Evolutionary conservation across 768 basidiomycete genomes (phyloP).

Genomic region (Leccinum barrowsii): DNA sequence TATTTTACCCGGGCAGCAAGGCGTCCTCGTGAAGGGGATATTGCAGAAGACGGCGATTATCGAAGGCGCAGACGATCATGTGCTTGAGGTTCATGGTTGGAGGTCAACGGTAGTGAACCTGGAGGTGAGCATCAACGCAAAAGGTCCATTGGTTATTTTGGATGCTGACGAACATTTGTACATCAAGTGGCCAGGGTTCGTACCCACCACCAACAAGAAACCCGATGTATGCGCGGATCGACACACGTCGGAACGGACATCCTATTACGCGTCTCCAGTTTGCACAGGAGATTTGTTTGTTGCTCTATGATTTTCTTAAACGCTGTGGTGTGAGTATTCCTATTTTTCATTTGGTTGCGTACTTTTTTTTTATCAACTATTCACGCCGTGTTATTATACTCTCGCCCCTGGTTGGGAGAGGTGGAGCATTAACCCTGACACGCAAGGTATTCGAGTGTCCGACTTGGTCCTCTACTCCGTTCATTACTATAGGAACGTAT

Average conservation of each 20-base stretch:
- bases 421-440: neutral
- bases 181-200: conserved; percentile 2
- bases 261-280: neutral
- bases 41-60: neutral
- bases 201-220: neutral
- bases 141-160: neutral
- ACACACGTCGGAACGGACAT: neutral
- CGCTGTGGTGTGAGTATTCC: neutral
- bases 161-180: neutral
- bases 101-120: neutral
- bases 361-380: neutral
- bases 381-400: neutral
- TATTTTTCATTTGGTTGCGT: neutral
- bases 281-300: neutral
- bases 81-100: neutral
- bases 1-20: neutral
- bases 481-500: neutral
- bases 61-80: neutral
- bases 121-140: neutral
- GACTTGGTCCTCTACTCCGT: neutral
- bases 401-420: neutral
- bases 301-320: neutral
- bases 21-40: neutral
- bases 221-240: neutral
- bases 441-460: neutral